phyloP scores from a whole-genome alignment of 1,284 basidiomycete genomes.

The Pulchroboletus neoregius region DNA sequence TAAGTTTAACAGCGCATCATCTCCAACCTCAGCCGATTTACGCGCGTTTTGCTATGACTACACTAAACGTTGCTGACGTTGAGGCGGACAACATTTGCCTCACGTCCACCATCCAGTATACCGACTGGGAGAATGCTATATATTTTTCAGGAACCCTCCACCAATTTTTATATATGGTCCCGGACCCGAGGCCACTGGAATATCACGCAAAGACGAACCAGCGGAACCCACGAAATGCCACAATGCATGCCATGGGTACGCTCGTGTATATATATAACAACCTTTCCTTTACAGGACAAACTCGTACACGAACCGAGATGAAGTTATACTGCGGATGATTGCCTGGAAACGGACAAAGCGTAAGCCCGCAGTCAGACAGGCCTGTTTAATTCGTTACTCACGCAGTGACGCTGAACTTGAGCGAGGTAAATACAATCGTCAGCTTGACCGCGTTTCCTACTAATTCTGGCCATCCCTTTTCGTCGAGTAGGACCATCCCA shows the following conservation, averaged over 20 bases:
- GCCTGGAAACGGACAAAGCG: conserved; percentile 16
- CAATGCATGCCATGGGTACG: no score
- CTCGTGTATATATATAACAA: neutral
- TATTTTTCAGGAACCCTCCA: neutral
- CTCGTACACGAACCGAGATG: neutral
- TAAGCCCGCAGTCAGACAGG: conserved; percentile 8
- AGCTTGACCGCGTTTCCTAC: conserved; percentile 33
- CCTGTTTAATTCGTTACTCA: conserved; percentile 18
- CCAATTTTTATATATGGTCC: neutral
- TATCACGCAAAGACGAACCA: neutral
- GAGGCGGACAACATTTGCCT: neutral
- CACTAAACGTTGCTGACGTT: neutral
- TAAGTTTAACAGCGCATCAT: neutral
- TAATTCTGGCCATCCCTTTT: conserved; percentile 32
- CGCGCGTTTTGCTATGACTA: conserved; percentile 5
- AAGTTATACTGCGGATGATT: conserved; percentile 27
- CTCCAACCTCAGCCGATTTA: neutral
- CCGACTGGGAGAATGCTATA: neutral
- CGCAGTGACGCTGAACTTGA: conserved; percentile 34
- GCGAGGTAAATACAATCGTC: conserved; percentile 32
- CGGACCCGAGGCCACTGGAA: conserved; percentile 1
- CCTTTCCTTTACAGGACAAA: neutral
- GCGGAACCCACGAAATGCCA: neutral
- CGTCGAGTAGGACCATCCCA: conserved; percentile 31
- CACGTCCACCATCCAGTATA: neutral